phyloP scores from a whole-genome alignment of 495 filamentous ascomycete genomes.

The Bacidia gigantensis region DNA sequence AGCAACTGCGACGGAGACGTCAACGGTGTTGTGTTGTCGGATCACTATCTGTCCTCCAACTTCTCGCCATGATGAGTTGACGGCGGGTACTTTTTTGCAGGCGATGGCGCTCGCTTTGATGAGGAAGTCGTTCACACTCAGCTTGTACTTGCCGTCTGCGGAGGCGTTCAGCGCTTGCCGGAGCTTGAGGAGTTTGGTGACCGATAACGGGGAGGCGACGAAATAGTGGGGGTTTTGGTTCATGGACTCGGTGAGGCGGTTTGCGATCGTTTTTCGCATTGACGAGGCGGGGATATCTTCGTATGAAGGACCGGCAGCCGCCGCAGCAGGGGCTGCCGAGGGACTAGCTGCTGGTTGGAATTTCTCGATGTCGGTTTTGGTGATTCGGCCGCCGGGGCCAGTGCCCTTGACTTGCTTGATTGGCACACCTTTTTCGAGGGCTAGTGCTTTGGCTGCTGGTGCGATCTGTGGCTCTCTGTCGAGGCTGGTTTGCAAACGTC shows the following conservation, averaged over 20 bases:
- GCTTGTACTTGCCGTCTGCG: slow-evolving; percentile 87
- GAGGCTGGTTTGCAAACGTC: slow-evolving; percentile 66
- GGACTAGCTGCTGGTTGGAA: slow-evolving; percentile 39
- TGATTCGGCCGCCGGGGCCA: slow-evolving; percentile 75
- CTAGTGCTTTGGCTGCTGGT: slow-evolving; percentile 64
- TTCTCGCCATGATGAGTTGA: slow-evolving; percentile 89
- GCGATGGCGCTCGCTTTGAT: slow-evolving; percentile 90
- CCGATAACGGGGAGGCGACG: slow-evolving; percentile 74
- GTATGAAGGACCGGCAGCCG: slow-evolving; percentile 50
- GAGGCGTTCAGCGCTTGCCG: slow-evolving; percentile 84
- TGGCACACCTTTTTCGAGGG: slow-evolving; percentile 72
- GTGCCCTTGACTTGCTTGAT: slow-evolving; percentile 75
- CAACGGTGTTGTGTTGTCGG: slow-evolving; percentile 80
- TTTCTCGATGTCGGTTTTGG: slow-evolving; percentile 87
- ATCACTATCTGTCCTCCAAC: slow-evolving; percentile 62
- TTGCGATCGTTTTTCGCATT: slow-evolving; percentile 98
- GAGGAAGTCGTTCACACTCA: slow-evolving; percentile 98
- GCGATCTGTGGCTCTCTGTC: slow-evolving; percentile 64
- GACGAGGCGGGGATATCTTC: slow-evolving; percentile 72
- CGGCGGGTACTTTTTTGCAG: slow-evolving; percentile 81
- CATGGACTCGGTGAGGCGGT: slow-evolving; percentile 74
- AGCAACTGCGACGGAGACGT: slow-evolving; percentile 87
- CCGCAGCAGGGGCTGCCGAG: slow-evolving; percentile 28
- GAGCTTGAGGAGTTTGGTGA: slow-evolving; percentile 88
- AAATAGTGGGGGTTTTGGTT: slow-evolving; percentile 97